Evolutionary conservation across 2,329 filamentous ascomycete species (phyloP), one percentile per base, ranked within the genome.

Genomic region (Colletotrichum viniferum): DNA sequence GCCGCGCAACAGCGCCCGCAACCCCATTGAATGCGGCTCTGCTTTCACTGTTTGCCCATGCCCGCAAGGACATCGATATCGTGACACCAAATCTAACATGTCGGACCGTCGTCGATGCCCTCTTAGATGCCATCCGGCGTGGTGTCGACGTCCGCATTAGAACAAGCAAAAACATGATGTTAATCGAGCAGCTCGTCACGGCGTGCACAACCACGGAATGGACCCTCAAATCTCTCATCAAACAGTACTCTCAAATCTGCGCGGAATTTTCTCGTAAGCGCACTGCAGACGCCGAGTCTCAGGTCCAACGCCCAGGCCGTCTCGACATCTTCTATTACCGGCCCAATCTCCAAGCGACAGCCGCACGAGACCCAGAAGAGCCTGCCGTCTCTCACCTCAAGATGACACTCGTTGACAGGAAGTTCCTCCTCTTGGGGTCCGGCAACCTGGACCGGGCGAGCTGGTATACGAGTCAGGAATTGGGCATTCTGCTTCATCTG

Each of bases 401-500:
- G 83, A 88, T 96, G 81, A 93, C 91, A 1, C 88, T 96, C 69
- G 90, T 96, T 4, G 95, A 97, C 81, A 87, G 87, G 2, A 87
- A 92, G 76, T 91, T 92, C 24, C 87, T 93, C 2, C 87, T 97
- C 1, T 85, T 97, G 4, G 95, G 95, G 0, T 96, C 94, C 21
- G 95, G 94, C 2, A 97, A 97, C 81, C 91, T 96, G 88, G 95
- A 97, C 84, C 90, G 95, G 2, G 94, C 95, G 9, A 96, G 94
- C 81, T 97, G 94, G 94, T 96, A 91, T 83, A 97, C 95, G 7
- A 96, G 94, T 82, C 95, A 97, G 83, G 95, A 97, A 84, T 85
- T 97, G 26, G 95, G 95, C 2, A 86, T 97, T 34, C 80, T 92
- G 55, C 89, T 92, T 70, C 84, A 88, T 60, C 84, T 85, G n/a